A percentile compares a stretch with the other conserved stretches of the same genome.
These are phyloP conservation scores for Hemileccinum impolitum DNA, from an alignment of 768 basidiomycete species.

Conservation along the genomic window DNA sequence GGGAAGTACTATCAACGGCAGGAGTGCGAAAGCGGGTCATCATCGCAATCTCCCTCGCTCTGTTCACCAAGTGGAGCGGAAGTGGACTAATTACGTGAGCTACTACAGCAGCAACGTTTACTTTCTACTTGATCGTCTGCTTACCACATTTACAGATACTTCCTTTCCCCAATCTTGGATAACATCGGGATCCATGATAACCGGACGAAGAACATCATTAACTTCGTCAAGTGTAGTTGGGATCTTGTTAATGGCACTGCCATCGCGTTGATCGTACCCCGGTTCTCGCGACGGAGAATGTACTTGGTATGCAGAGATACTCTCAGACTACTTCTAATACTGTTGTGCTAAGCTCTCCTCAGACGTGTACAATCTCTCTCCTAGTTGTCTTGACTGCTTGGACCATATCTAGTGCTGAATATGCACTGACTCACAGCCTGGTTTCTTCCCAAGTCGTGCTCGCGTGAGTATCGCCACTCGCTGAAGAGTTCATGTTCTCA, in stretches of 20 bases:
- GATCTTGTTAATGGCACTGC: neutral
- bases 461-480: neutral
- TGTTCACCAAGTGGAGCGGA: conserved; percentile 11
- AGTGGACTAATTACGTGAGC: conserved; percentile 9
- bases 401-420: conserved; percentile 6
- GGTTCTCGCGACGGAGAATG: conserved; percentile 5
- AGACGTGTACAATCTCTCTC: conserved; percentile 9
- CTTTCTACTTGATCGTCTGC: neutral
- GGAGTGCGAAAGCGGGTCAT: conserved; percentile 12
- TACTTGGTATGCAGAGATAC: neutral
- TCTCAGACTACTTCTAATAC: neutral
- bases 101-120: neutral
- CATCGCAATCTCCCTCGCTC: conserved; percentile 2
- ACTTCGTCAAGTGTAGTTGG: neutral
- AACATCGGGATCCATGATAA: conserved; percentile 8
- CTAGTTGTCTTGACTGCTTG: conserved; percentile 4
- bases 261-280: conserved; percentile 2
- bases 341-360: neutral
- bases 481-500: neutral
- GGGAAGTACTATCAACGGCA: conserved; percentile 1
- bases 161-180: conserved; percentile 8
- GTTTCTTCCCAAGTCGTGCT: neutral
- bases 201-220: conserved; percentile 2
- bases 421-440: neutral
- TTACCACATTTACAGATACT: neutral